Percentiles rank a stretch among this genome's conserved stretches.
Conservation (phyloP, 768 basidiomycete genomes). For the Russula ochroleuca region DNA sequence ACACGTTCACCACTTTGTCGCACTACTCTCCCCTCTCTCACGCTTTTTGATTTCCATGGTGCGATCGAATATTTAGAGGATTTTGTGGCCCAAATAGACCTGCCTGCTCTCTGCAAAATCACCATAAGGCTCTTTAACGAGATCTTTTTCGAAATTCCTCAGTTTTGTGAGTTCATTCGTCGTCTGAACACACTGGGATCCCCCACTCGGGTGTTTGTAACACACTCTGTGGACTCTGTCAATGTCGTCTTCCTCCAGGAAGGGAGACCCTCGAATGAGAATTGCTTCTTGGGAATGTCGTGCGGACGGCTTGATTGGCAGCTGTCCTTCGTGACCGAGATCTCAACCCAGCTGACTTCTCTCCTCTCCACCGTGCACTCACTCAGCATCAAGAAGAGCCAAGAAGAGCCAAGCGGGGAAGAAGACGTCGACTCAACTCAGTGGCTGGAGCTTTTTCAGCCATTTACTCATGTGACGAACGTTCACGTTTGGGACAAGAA, state of each 20-base stretch:
- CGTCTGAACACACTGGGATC: background rate
- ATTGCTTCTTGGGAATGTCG: background rate
- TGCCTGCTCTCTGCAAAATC: background rate
- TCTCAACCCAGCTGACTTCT: background rate
- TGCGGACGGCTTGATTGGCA: constrained; percentile 7
- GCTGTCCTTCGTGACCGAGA: constrained; percentile 3
- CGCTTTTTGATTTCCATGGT: background rate
- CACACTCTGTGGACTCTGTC: background rate
- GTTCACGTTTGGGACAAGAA: background rate
- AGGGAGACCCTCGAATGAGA: background rate
- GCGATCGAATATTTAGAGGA: constrained; percentile 10
- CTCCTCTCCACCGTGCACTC: background rate
- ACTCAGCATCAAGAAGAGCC: background rate
- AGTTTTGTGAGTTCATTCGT: background rate
- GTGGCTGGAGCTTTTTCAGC: constrained; percentile 9
- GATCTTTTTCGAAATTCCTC: background rate
- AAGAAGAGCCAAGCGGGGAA: background rate
- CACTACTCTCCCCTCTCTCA: background rate
- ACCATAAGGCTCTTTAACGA: background rate
- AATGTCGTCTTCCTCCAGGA: background rate
- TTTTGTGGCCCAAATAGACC: background rate
- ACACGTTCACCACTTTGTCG: no score
- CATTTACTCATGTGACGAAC: background rate
- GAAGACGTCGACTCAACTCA: background rate
- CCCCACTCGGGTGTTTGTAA: background rate